Evolutionary conservation across 306 rosid genomes (phyloP).

Genomic region (Acacia acuminata): DNA sequence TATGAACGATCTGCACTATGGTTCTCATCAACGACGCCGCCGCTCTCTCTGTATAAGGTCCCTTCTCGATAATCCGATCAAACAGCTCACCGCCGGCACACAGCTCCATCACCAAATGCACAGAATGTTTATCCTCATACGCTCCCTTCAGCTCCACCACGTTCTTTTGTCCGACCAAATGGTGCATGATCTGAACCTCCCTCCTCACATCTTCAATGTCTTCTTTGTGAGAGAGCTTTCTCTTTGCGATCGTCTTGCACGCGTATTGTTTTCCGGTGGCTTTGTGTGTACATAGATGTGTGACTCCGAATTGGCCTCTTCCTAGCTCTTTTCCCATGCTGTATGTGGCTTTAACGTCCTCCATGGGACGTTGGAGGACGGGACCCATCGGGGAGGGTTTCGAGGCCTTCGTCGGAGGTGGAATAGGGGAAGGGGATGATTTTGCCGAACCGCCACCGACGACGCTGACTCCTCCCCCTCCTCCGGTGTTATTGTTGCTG

Average conservation of each 20-base stretch:
- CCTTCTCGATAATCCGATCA: slow-evolving; percentile 88
- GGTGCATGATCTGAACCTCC: slow-evolving; percentile 97
- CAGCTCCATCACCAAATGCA: slow-evolving; percentile 91
- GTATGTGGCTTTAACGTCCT: slow-evolving; percentile 62
- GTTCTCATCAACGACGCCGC: slow-evolving; percentile 85
- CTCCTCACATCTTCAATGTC: slow-evolving; percentile 90
- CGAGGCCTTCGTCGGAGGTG: neutral
- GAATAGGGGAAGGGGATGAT: neutral
- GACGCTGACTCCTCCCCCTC: neutral
- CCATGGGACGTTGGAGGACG: slow-evolving; percentile 87
- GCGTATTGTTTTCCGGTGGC: slow-evolving; percentile 77
- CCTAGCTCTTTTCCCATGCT: slow-evolving; percentile 85
- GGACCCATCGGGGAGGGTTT: slow-evolving; percentile 47
- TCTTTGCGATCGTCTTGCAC: slow-evolving; percentile 89
- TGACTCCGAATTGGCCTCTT: slow-evolving; percentile 92
- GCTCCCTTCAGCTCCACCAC: slow-evolving; percentile 90
- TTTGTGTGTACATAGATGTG: slow-evolving; percentile 79
- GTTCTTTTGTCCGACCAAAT: slow-evolving; percentile 72
- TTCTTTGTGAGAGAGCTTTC: slow-evolving; percentile 77
- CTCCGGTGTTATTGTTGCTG: neutral
- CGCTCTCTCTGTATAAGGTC: slow-evolving; percentile 92
- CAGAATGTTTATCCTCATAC: slow-evolving; percentile 87
- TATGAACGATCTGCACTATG: slow-evolving; percentile 85
- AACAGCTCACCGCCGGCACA: slow-evolving; percentile 96
- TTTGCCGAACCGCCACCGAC: neutral